Evolutionary conservation across 2,329 filamentous ascomycete genomes (phyloP), one percentile per base, ranked within the genome.

Genomic region (Monosporascus cannonballus): DNA sequence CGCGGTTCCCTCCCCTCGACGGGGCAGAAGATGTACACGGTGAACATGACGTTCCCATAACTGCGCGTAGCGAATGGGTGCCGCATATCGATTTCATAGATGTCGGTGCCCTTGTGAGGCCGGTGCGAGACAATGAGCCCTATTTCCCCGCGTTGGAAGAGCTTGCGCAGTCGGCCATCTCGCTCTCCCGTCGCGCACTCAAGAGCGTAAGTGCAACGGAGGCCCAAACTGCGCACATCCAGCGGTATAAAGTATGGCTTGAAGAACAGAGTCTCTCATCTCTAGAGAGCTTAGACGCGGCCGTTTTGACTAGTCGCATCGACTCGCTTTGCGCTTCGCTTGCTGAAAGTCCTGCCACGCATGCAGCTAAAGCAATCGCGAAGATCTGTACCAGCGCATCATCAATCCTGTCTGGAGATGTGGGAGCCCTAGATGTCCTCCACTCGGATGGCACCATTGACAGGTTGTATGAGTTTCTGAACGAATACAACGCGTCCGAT

Each of bases 11-110:
- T 25, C 24, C 24, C 3, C 24, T 25, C 24, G 24, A 25, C 24
- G 24, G 4, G 24, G 24, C 24, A 25, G 24, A 25, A 25, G 24
- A 25, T 25, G 6, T 25, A 25, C 6, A 37, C 27, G 6, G 25
- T n/a, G 27, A 5, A 6, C 17, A 38, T 4, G 15, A 25, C 24
- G 24, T 48, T 11, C 45, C 50, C 6, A 39, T 48, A 9, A 41
- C 36, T 24, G 50, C 50, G 41, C 11, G 45, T 18, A 20, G n/a
- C 8, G 42, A 51, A 24, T 51, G 50, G 50, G 44, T 48, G 6
- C 50, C 50, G 6, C 30, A 51, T 48, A 17, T 51, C 8, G 34
- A 51, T n/a, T 51, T 51, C 25, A 14, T 20, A 3, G 18, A 51
- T 30, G 20, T 48, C 9, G 41, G 11, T 4, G 5, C 18, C 6